phyloP scores from a whole-genome alignment of 2,329 filamentous ascomycete genomes.

The Phaeophleospora eucalypticola region DNA sequence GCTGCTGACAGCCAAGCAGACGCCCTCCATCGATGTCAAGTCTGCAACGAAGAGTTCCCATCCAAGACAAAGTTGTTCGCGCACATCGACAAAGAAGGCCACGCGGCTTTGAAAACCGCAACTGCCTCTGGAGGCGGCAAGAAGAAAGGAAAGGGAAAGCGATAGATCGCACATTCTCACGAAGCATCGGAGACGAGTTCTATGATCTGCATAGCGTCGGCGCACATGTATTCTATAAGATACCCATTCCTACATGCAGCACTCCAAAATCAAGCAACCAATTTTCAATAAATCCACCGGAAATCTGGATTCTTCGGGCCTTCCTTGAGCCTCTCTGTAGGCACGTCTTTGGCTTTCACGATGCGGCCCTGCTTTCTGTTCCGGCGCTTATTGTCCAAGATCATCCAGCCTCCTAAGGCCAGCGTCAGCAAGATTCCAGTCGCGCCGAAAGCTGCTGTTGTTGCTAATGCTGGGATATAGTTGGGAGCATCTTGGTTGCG shows the following conservation, averaged over 20 bases:
- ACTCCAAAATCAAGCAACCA: no score
- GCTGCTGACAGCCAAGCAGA: constrained; percentile 26
- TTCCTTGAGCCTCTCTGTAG: constrained; percentile 43
- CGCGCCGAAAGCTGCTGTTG: constrained; percentile 61
- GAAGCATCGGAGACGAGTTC: no score
- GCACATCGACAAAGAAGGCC: constrained; percentile 59
- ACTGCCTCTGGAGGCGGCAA: constrained; percentile 19
- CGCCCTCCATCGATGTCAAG: constrained; percentile 64
- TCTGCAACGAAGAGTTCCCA: constrained; percentile 73
- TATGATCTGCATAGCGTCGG: no score
- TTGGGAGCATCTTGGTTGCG: constrained; percentile 59
- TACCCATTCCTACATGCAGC: no score
- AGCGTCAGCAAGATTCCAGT: constrained; percentile 54
- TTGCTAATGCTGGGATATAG: constrained; percentile 63
- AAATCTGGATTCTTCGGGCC: constrained; percentile 43
- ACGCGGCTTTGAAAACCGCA: constrained; percentile 46
- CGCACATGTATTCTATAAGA: no score
- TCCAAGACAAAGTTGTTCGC: constrained; percentile 69
- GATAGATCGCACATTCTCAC: constrained; percentile 12
- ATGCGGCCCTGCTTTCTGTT: constrained; percentile 52
- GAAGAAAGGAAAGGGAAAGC: constrained; percentile 32
- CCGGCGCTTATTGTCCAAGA: constrained; percentile 59
- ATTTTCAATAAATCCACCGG: constrained; percentile 39
- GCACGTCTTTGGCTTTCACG: constrained; percentile 50
- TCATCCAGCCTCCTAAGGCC: constrained; percentile 60